A percentile compares a stretch with the other conserved stretches of the same genome.
phyloP scores from a whole-genome alignment of 2,329 filamentous ascomycete genomes.

The Claviceps sorghi region DNA sequence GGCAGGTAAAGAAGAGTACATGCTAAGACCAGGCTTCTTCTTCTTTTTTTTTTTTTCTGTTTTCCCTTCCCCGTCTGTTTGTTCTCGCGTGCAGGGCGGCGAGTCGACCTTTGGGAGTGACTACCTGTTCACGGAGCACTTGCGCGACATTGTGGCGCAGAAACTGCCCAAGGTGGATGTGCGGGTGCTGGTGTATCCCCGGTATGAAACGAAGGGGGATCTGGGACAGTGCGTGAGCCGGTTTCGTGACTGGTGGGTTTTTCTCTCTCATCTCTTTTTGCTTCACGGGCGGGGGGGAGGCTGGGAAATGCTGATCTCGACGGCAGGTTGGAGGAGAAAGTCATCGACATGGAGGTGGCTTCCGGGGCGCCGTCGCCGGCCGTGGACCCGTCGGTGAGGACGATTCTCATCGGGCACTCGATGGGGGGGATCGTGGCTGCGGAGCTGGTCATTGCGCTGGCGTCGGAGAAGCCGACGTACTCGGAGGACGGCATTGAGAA shows the following conservation, averaged over 20 bases:
- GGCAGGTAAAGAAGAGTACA: too few species aligned
- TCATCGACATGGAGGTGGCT: constrained; percentile 86
- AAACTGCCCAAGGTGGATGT: constrained; percentile 57
- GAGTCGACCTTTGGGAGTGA: constrained; percentile 60
- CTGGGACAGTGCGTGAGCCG: constrained; percentile 53
- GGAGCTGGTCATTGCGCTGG: constrained; percentile 65
- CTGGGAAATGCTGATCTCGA: too few species aligned
- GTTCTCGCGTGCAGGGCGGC: constrained; percentile 47
- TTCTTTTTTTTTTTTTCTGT: too few species aligned
- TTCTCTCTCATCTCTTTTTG: not conserved
- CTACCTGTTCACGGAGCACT: constrained; percentile 55
- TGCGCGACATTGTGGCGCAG: constrained; percentile 48
- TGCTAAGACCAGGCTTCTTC: too few species aligned
- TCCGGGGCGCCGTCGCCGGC: constrained; percentile 70
- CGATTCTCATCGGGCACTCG: constrained; percentile 72
- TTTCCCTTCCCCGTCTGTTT: too few species aligned
- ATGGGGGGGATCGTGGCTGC: constrained; percentile 93
- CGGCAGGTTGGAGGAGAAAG: constrained; percentile 80
- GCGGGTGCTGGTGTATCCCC: constrained; percentile 57
- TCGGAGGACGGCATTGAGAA: constrained; percentile 28
- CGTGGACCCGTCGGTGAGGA: constrained; percentile 69
- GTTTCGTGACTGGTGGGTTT: constrained; percentile 57
- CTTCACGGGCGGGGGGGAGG: too few species aligned
- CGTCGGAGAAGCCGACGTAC: constrained; percentile 39
- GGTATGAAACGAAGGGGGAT: constrained; percentile 70